Percentiles rank a stretch among this genome's conserved stretches.
Conservation (phyloP, 495 filamentous ascomycete species). For the Neurospora tetraspora region DNA sequence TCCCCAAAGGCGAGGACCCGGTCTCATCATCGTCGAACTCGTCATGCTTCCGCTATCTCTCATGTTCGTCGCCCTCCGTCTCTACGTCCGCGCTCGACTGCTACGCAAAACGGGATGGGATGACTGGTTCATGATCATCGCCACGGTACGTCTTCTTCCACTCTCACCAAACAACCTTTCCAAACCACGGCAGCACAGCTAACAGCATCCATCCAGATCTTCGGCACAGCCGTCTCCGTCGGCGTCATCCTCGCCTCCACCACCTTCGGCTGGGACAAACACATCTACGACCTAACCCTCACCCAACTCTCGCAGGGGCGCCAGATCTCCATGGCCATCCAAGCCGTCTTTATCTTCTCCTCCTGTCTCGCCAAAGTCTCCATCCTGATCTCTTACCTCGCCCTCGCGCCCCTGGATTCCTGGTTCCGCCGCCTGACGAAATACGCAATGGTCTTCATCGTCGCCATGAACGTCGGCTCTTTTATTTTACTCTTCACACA, state of each 20-base stretch:
- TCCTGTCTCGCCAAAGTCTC: slow-evolving; percentile 35
- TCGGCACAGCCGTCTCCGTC: slow-evolving; percentile 13
- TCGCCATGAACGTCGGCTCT: slow-evolving; percentile 14
- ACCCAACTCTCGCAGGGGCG: slow-evolving; percentile 8
- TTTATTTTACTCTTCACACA: slow-evolving; percentile 27
- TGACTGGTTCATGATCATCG: slow-evolving; percentile 22
- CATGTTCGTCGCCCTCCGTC: slow-evolving; percentile 11
- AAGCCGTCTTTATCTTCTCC: slow-evolving; percentile 16
- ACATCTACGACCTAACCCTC: slow-evolving; percentile 16
- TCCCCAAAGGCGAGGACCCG: slow-evolving; percentile 39
- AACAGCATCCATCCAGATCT: no score
- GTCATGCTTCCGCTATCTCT: slow-evolving; percentile 10
- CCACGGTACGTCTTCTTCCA: slow-evolving; percentile 7
- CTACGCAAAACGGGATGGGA: slow-evolving; percentile 13
- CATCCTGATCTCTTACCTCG: slow-evolving; percentile 42
- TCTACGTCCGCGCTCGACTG: slow-evolving; percentile 13
- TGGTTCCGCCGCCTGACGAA: slow-evolving; percentile 29
- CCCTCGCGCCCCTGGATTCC: slow-evolving; percentile 31
- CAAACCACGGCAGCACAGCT: no score
- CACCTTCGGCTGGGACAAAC: slow-evolving; percentile 17
- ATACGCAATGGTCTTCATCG: slow-evolving; percentile 11
- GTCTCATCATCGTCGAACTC: slow-evolving; percentile 16
- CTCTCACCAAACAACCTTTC: no score
- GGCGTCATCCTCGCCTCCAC: slow-evolving; percentile 15
- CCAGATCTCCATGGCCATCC: slow-evolving; percentile 19